Evolutionary conservation across 1,284 basidiomycete species (phyloP), one percentile per base, ranked within the genome.

Genomic region (Flammula alnicola): DNA sequence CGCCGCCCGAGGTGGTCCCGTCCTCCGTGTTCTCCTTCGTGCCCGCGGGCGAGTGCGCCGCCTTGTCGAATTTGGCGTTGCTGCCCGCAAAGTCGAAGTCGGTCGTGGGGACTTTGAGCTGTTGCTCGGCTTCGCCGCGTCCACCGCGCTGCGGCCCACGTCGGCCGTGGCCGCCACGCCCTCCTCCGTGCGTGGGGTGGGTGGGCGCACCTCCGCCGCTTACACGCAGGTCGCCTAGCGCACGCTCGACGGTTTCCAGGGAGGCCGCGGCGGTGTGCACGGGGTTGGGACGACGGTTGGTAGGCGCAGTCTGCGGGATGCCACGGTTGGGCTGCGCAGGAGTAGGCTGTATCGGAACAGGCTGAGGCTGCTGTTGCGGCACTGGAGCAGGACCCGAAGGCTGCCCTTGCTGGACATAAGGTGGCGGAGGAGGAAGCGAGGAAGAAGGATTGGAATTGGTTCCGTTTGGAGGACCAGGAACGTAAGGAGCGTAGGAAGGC

Each of bases 51-150:
- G 60, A 75, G 20, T 84, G 45, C 6, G 82, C 79, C 12, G 80
- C 70, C 67, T 91, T 91, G 68, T 90, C 86, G 59, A 92, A 91
- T 44, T 80, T 80, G 4, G 85, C 86, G 55, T 91, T 92, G 51
- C 80, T 80, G 51, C 76, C 75, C 63, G 78, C 72, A 63, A 91
- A 92, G 69, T 91, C 89, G 60, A 91, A 91, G 63, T 91, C 89
- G 0, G 83, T 83, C 2, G 74, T 65, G 0, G 89, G 89, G 0
- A 91, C 80, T 56, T 78, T 80, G 51, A 81, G 69, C 53, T 69
- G 73, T 32, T n/a, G n/a, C 19, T 59, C 65, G 30, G 56, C 44
- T 27, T 40, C 51, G 25, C 45, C 45, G 17, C 52, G 55, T 17
- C 57, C 59, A 1, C 61, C 58, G 44, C 62, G 57, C 12, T 32